A percentile compares a stretch with the other conserved stretches of the same genome.
Conservation (phyloP, 306 rosid genomes). For the Sophora flavescens region DNA sequence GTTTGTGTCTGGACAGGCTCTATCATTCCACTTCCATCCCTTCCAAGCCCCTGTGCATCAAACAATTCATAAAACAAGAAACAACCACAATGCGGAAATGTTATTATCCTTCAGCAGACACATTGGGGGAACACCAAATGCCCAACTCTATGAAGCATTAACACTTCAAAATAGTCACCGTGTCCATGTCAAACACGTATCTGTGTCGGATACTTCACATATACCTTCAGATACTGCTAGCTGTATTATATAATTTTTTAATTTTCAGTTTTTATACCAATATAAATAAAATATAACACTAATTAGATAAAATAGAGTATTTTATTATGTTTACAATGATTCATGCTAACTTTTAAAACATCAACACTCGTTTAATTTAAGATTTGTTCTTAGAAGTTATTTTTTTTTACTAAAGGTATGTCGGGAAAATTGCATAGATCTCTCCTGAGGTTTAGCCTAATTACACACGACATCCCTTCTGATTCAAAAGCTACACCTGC, state of each 20-base stretch:
- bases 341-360: neutral
- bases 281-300: no score
- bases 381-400: neutral
- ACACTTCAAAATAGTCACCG: neutral
- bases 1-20: constrained; percentile 96
- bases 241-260: neutral
- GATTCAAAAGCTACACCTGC: no score
- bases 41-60: constrained; percentile 88
- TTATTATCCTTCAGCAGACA: constrained; percentile 49
- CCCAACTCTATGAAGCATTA: constrained; percentile 23
- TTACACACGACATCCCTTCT: no score
- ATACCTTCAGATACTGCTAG: neutral
- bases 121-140: constrained; percentile 35
- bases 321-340: no score
- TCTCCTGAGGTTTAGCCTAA: no score
- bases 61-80: constrained; percentile 50
- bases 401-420: no score
- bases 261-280: neutral
- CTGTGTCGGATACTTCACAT: neutral
- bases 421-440: no score
- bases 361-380: no score
- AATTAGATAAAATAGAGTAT: no score
- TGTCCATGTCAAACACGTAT: neutral
- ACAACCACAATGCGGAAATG: constrained; percentile 46
- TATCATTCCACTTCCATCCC: constrained; percentile 94